Base-by-base conservation (phyloP, 495 filamentous ascomycete genomes). In the Astrocystis sublimbata region DNA sequence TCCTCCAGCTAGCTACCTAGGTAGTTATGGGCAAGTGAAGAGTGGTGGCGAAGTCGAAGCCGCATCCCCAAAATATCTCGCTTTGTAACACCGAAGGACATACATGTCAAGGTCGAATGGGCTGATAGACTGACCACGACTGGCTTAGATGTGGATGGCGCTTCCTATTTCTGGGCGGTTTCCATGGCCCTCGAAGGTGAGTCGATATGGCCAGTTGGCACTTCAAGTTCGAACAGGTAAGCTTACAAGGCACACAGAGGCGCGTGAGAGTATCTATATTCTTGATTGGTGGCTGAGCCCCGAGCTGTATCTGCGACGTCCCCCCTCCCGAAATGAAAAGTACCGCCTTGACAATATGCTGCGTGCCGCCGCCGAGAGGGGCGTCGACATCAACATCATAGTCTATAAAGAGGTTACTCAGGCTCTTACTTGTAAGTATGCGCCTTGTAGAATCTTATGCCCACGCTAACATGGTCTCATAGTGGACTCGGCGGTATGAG, bases 321-420 rank as follows among this genome's bases (percentile, higher is more conserved):
- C 93, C 8, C 92, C 93, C 6, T 84, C 88, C 10, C 82, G 85
- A 66, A 89, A 94, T 75, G 86, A 93, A 69, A 80, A 88, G 58
- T 98, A 96, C 71, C 90, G 93, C 1, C 77, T 98, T 43, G 93
- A 98, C 74, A 85, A 86, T 9, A 91, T 98, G 91, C 85, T 98
- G 38, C 82, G 88, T 66, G 89, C 88, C 45, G 93, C 93, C 3
- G 93, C 93, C 30, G 83, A 92, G 74, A 87, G 93, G 52, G 93
- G 93, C 23, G 93, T 98, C 24, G 84, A 86, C 50, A 80, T 98
- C 62, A 90, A 94, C 65, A 83, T 98, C 49, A 93, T 97, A 55
- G 92, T 98, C 15, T 98, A 98, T 78, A 98, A 98, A 77, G 93
- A 98, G 76, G 92, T 92, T 13, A 86, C 89, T 1, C 88, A 92